Evolutionary conservation across 306 rosid species (phyloP).

Genomic region (Acacia acuminata): DNA sequence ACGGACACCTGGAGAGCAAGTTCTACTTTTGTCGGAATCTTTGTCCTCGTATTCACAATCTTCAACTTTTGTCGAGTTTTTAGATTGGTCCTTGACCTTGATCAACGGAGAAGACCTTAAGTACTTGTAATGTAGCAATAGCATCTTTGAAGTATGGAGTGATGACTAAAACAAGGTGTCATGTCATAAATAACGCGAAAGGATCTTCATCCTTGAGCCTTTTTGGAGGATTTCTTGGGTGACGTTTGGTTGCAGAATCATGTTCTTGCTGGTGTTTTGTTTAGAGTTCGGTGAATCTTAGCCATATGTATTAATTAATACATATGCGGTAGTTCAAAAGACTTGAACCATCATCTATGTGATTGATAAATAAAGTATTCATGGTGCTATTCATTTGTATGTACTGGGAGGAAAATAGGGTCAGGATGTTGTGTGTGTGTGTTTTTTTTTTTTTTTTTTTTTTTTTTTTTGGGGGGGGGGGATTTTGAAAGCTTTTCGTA

Average conservation of each 20-base stretch:
- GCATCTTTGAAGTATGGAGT: not conserved
- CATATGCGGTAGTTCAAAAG: not conserved
- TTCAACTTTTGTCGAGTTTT: not conserved
- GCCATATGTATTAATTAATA: not conserved
- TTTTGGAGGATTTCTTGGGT: not conserved
- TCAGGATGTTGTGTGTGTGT: not conserved
- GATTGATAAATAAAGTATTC: not conserved
- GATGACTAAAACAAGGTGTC: too few species aligned
- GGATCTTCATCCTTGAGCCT: not conserved
- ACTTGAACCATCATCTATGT: not conserved
- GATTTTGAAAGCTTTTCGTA: not conserved
- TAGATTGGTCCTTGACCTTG: not conserved
- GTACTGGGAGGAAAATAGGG: too few species aligned
- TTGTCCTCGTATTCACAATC: not conserved
- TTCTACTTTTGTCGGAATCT: not conserved
- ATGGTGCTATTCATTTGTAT: not conserved
- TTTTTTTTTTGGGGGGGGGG: not conserved
- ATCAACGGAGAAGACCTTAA: not conserved
- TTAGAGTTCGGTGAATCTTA: not conserved
- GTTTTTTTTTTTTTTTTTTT: fast-evolving
- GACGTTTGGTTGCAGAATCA: not conserved
- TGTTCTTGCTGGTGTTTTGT: not conserved
- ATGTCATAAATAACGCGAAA: not conserved
- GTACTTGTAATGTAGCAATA: not conserved
- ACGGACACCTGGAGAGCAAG: not conserved